Evolutionary conservation across 2,329 filamentous ascomycete species (phyloP).

Genomic region (Neocucurbitaria cava): DNA sequence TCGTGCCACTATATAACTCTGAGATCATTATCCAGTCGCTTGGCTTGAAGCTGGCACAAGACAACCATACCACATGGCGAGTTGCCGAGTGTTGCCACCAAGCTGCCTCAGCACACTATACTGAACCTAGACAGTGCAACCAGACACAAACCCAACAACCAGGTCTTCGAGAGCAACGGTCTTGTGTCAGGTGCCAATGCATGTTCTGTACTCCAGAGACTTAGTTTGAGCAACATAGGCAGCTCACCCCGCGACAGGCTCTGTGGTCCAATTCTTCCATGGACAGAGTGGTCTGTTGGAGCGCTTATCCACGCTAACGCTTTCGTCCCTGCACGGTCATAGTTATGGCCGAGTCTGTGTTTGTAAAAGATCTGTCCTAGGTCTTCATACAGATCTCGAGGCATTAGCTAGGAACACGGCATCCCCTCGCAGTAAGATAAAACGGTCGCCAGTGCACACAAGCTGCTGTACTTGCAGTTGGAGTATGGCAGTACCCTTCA

Average conservation of each 20-base stretch:
- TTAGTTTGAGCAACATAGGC: constrained; percentile 6
- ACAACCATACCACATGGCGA: constrained; percentile 34
- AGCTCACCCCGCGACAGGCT: constrained; percentile 2
- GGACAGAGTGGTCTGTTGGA: not conserved
- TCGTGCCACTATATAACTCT: not conserved
- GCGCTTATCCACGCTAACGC: not conserved
- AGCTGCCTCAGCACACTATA: constrained; percentile 11
- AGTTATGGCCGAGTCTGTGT: not conserved
- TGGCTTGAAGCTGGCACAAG: constrained; percentile 17
- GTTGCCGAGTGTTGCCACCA: constrained; percentile 21
- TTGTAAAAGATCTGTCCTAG: constrained; percentile 8
- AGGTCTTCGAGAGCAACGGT: constrained; percentile 39
- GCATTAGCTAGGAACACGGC: constrained; percentile 28
- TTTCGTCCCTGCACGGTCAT: not conserved
- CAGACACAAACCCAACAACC: constrained; percentile 41
- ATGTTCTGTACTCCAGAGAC: constrained; percentile 30
- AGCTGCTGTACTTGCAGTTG: constrained; percentile 28
- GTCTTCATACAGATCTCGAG: constrained; percentile 30
- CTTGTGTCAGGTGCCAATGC: constrained; percentile 9
- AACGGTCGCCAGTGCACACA: constrained; percentile 12
- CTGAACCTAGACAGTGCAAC: constrained; percentile 36
- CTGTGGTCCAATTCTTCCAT: constrained; percentile 4
- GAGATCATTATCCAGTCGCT: constrained; percentile 6
- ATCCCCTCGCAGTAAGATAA: constrained; percentile 19
- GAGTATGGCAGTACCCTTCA: constrained; percentile 9